These are phyloP conservation scores for Gaeumannomyces sp. DNA, from an alignment of 2,329 filamentous ascomycete species.

Conservation along the genomic window DNA sequence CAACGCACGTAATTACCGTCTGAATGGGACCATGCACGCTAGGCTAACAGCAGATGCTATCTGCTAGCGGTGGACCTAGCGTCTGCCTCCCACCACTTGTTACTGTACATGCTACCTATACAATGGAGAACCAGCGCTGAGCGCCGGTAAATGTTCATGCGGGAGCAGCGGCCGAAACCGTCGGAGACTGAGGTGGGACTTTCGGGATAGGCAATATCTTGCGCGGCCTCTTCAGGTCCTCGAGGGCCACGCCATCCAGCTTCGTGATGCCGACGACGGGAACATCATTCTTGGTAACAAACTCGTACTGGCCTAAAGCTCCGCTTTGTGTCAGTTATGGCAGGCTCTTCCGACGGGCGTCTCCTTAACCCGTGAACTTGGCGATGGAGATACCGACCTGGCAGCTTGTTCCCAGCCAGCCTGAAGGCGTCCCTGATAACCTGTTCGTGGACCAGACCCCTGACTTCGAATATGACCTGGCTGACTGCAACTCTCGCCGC, in stretches of 20 bases:
- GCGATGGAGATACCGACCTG: constrained; percentile 54
- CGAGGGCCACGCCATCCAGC: constrained; percentile 72
- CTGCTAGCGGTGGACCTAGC: neutral
- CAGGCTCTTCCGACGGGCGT: neutral
- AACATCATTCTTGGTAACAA: constrained; percentile 86
- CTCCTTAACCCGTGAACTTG: neutral
- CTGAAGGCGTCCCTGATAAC: constrained; percentile 90
- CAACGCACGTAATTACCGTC: too few relatives aligned
- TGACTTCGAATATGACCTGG: constrained; percentile 87
- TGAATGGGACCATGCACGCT: too few relatives aligned
- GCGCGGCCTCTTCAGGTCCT: constrained; percentile 76
- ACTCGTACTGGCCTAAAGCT: constrained; percentile 70
- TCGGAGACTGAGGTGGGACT: constrained; percentile 27
- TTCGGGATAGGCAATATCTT: constrained; percentile 46
- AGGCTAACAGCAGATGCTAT: neutral
- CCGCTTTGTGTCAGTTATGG: constrained; percentile 3
- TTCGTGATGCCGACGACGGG: constrained; percentile 91
- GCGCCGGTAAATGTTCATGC: neutral
- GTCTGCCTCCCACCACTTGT: neutral
- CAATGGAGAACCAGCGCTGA: constrained; percentile 1
- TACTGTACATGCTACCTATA: constrained; percentile 2
- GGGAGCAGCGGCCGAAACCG: constrained; percentile 22
- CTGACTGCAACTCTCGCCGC: constrained; percentile 83
- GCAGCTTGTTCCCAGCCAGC: constrained; percentile 89
- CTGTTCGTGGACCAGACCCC: constrained; percentile 89